Percentiles rank a stretch among this genome's conserved stretches.
Evolutionary conservation across 176 grass and related monocot genomes (phyloP).

Genomic region (Olyra latifolia): DNA sequence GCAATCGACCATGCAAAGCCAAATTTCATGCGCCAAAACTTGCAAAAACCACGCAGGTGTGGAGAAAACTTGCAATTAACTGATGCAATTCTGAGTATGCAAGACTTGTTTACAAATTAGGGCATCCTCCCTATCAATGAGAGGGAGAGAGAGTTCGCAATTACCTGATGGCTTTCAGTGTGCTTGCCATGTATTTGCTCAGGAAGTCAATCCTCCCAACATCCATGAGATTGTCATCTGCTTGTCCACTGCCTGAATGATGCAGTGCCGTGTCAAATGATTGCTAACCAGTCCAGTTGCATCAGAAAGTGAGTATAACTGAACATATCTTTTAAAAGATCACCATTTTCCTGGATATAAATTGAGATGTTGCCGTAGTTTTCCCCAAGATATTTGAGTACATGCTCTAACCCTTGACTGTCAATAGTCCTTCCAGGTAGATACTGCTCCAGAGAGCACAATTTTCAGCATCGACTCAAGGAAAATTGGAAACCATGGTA

Average conservation of each 20-base stretch:
- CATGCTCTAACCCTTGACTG: constrained; percentile 43
- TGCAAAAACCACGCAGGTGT: not conserved
- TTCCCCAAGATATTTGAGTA: constrained; percentile 43
- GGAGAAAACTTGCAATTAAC: not conserved
- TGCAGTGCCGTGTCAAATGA: not conserved
- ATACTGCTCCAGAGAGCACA: constrained; percentile 21
- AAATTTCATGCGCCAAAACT: not conserved
- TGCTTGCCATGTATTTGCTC: constrained; percentile 42
- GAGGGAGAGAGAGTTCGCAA: not conserved
- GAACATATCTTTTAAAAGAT: not conserved
- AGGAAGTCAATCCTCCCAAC: constrained; percentile 35
- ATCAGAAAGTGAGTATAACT: not conserved
- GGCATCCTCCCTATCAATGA: not conserved
- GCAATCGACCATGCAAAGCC: not conserved
- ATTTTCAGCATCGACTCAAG: constrained; percentile 7
- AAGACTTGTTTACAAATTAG: not conserved
- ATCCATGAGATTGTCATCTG: constrained; percentile 32
- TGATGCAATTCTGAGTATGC: not conserved
- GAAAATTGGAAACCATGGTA: not conserved
- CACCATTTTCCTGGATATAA: constrained; percentile 64
- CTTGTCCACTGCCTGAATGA: constrained; percentile 32
- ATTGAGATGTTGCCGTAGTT: constrained; percentile 52
- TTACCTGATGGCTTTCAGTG: constrained; percentile 49
- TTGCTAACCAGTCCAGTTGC: not conserved
- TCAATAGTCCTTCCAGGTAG: constrained; percentile 2